These are phyloP conservation scores for Fusarium marasasianum DNA, from an alignment of 2,329 filamentous ascomycete genomes.

Conservation along the genomic window DNA sequence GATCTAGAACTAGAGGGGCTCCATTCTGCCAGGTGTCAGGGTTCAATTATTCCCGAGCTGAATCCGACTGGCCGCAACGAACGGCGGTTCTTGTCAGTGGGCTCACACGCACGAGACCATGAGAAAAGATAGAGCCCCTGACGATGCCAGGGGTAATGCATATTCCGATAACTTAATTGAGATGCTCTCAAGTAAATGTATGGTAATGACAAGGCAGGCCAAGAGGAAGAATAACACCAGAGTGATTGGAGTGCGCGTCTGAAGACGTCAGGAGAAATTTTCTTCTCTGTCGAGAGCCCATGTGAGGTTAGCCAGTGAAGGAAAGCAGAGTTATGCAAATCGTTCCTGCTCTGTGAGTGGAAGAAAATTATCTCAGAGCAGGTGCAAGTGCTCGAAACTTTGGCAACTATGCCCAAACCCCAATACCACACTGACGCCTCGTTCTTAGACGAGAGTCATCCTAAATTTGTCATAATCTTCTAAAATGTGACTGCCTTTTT, in stretches of 20 bases:
- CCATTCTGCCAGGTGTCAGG: slow-evolving; percentile 29
- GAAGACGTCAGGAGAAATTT: background rate
- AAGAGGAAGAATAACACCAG: slow-evolving; percentile 8
- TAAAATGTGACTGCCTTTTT: no score
- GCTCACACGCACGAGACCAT: slow-evolving; percentile 18
- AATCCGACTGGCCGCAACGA: slow-evolving; percentile 18
- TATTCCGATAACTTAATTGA: slow-evolving; percentile 18
- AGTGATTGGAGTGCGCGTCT: background rate
- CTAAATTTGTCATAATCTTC: background rate
- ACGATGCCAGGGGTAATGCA: slow-evolving; percentile 23
- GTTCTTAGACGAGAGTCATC: background rate
- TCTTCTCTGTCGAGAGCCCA: background rate
- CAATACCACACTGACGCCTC: background rate
- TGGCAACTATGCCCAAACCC: background rate
- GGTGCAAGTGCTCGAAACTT: background rate
- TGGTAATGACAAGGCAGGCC: slow-evolving; percentile 24
- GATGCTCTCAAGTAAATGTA: slow-evolving; percentile 28
- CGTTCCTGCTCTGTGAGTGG: background rate
- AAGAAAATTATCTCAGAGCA: background rate
- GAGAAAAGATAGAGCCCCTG: slow-evolving; percentile 17
- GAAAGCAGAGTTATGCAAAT: background rate
- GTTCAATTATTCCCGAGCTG: slow-evolving; percentile 35
- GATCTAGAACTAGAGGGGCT: slow-evolving; percentile 13
- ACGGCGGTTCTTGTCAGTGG: slow-evolving; percentile 31
- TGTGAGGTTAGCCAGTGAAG: background rate